phyloP scores from a whole-genome alignment of 75 land plant species.

The Selaginella tamariscina region DNA sequence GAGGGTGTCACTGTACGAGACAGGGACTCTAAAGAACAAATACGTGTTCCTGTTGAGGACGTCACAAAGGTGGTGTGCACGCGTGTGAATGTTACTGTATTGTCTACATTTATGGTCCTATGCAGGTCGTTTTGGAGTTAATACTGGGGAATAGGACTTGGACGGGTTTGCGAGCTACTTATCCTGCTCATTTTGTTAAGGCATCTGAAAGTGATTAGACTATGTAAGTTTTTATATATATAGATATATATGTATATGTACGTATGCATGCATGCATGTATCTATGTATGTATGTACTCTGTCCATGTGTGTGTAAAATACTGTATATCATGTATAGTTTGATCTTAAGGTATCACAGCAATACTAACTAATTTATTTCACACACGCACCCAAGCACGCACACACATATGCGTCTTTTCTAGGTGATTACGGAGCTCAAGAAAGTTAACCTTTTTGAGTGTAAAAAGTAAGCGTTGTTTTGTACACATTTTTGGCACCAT shows the following conservation, averaged over 20 bases:
- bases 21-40: constrained; percentile 73
- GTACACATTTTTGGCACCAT: too few relatives aligned
- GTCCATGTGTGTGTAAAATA: too few relatives aligned
- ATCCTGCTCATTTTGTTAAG: background rate
- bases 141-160: constrained; percentile 19
- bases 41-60: constrained; percentile 56
- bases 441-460: too few relatives aligned
- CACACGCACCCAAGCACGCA: too few relatives aligned
- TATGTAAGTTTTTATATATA: background rate
- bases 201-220: background rate
- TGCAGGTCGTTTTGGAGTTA: constrained; percentile 55
- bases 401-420: too few relatives aligned
- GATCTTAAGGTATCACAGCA: too few relatives aligned
- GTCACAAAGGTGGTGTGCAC: constrained; percentile 60
- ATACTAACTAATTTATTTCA: too few relatives aligned
- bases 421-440: too few relatives aligned
- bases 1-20: constrained; percentile 67
- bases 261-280: background rate
- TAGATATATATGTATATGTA: background rate
- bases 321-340: too few relatives aligned
- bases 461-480: too few relatives aligned
- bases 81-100: too few relatives aligned
- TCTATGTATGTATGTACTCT: background rate
- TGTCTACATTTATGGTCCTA: too few relatives aligned
- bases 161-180: background rate